Base-by-base conservation (phyloP, 2,329 filamentous ascomycete genomes). In the Aspergillus costaricaensis region DNA sequence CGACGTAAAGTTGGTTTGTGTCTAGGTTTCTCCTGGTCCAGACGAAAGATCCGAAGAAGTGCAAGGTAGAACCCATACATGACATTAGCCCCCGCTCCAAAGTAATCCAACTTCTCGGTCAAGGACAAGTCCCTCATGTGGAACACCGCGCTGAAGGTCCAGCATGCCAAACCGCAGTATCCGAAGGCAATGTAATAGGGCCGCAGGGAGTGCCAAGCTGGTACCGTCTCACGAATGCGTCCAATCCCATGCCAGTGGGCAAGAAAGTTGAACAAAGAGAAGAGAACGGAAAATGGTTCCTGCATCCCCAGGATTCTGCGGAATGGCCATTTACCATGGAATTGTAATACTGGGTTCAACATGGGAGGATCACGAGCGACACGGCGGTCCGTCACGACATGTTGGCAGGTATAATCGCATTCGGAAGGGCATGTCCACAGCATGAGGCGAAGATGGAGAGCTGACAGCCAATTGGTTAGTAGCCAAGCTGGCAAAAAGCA, bases 311-410 rank as follows among this genome's bases (percentile, higher is more conserved):
- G 79, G 72, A 97, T 85, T 67, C 95, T 91, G 76, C 88, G 83
- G 80, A 99, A 99, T 41, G 95, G 95, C 95, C 95, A 99, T 85
- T 99, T 99, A 32, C 95, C 95, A 80, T 99, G 92, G 82, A 93
- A 99, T 79, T 99, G 95, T 59, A 94, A 88, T 53, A 97, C 78
- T 10, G 88, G 85, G 30, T 86, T 76, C 64, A 85, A 79, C 80
- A 88, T 87, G 0, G 85, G 85, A 36, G 86, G 85, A 62, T 86
- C 84, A 64, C 85, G 81, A 25, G 85, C 80, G 66, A 92, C 79
- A 65, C 94, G 91, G 60, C 80, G 79, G 68, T 86, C 79, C 59
- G 95, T 98, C 62, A 96, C 84, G 75, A 96, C 89, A 82, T 96
- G 94, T 77, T 99, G 95, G 82, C 95, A 99, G 62, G 91, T 89